Base-by-base conservation (phyloP, 2,329 filamentous ascomycete species). In the Fusarium liriodendri region DNA sequence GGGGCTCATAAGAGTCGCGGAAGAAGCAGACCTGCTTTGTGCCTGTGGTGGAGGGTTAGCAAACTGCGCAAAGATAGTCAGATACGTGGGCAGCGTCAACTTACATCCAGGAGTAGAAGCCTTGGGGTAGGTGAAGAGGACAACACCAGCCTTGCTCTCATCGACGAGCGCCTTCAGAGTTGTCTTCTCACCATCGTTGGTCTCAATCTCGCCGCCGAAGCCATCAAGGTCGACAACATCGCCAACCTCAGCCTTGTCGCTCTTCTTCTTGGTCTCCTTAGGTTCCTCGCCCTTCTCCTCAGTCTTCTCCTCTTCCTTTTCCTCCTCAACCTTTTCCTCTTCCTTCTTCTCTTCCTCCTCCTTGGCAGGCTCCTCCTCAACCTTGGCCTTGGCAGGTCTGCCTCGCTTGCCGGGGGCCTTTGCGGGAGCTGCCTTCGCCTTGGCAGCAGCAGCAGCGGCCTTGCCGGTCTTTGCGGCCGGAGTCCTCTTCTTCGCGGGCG, bases 121-220 rank as follows among this genome's bases (percentile, higher is more conserved):
- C 85, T 94, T 97, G 68, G 97, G 97, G 81, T 98, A 98, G 35
- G 95, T 98, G 83, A 99, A 98, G 33, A 98, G 86, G 37, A 98
- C 94, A 50, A 98, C 93, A 29, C 96, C 97, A 38, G 89, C 88
- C 84, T 94, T 92, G 88, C 95, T 97, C 80, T 93, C 89, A 61
- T 95, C 92, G 58, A 98, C 89, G 27, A 99, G 90, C 77, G 91
- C 87, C 85, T 94, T 93, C 68, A 99, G 86, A 2, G 91, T 95
- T 7, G 93, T 95, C 85, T 93, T 94, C 63, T 88, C 86, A 78
- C 95, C 95, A 73, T 97, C 94, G 75, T 98, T 91, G 72, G 93
- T 97, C 86, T 97, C 91, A 73, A 99, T 85, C 80, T 97, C 92
- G 73, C 90, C 90, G 74, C 90, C 90, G 78, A 92, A 92, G 67